These are phyloP conservation scores for Ustilago trichophora DNA, from an alignment of 1,284 basidiomycete genomes.

Conservation along the genomic window DNA sequence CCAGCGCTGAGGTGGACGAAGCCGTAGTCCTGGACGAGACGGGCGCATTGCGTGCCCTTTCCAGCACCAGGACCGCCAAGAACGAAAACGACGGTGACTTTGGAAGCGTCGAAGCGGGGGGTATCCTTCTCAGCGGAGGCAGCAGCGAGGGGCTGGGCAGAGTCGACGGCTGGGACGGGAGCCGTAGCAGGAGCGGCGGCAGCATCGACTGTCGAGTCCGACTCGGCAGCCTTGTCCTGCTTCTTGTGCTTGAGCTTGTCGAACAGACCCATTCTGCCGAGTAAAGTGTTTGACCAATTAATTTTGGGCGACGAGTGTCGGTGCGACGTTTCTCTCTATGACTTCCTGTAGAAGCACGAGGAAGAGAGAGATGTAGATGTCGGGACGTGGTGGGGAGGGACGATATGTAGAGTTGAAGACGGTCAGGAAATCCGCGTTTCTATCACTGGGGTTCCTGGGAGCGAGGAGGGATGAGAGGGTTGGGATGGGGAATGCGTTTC, in stretches of 20 bases:
- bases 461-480: constrained; percentile 60
- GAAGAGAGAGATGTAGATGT: too few species aligned
- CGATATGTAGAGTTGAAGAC: too few species aligned
- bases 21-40: constrained; percentile 84
- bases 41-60: constrained; percentile 94
- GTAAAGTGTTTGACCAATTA: constrained; percentile 43
- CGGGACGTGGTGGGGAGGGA: too few species aligned
- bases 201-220: too few species aligned
- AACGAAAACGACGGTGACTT: constrained; percentile 91
- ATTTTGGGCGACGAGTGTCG: constrained; percentile 43
- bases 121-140: constrained; percentile 15
- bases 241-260: constrained; percentile 47
- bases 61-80: constrained; percentile 97
- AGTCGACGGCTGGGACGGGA: too few species aligned
- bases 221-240: constrained; percentile 18
- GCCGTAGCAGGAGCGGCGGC: neutral
- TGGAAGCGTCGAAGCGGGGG: constrained; percentile 75
- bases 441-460: constrained; percentile 48
- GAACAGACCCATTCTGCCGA: constrained; percentile 50
- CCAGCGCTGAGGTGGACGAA: constrained; percentile 98
- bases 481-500: constrained; percentile 58
- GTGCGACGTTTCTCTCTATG: constrained; percentile 11
- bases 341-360: constrained; percentile 15
- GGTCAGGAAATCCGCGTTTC: too few species aligned
- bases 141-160: too few species aligned